Percentiles rank a stretch among this genome's conserved stretches.
These are phyloP conservation scores for Rhododendron ovatum DNA, from an alignment of 148 eudicot species.

Conservation along the genomic window DNA sequence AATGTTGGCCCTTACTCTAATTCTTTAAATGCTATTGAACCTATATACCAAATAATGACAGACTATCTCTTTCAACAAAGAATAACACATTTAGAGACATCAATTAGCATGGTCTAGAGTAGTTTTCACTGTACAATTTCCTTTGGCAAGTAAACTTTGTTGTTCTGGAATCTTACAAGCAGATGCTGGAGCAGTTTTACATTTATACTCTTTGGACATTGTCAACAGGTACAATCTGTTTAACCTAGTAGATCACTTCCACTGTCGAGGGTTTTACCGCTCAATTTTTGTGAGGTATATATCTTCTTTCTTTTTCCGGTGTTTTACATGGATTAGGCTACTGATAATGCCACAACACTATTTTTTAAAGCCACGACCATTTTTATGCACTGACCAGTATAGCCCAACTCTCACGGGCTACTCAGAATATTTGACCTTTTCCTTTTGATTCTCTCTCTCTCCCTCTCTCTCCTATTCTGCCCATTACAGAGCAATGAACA, in stretches of 20 bases:
- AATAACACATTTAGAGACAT: not conserved
- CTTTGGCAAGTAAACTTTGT: not conserved
- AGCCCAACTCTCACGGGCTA: no score
- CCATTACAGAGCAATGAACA: no score
- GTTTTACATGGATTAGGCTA: not conserved
- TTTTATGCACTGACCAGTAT: no score
- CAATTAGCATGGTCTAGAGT: not conserved
- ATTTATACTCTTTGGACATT: slow-evolving; percentile 9
- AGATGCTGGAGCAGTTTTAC: not conserved
- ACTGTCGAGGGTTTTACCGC: slow-evolving; percentile 75
- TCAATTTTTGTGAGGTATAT: slow-evolving; percentile 66
- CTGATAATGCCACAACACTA: no score
- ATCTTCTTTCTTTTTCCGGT: not conserved
- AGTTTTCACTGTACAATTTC: not conserved
- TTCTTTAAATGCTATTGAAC: not conserved
- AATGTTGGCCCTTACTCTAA: not conserved
- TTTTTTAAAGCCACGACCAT: no score
- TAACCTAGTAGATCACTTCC: slow-evolving; percentile 80
- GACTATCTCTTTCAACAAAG: not conserved
- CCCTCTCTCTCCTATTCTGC: no score
- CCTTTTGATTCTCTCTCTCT: no score
- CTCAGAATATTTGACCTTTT: no score
- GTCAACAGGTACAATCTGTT: slow-evolving; percentile 76
- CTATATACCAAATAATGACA: not conserved
- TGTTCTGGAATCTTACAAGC: not conserved